A percentile compares a stretch with the other conserved stretches of the same genome.
These are phyloP conservation scores for Cladosporium oxysporum DNA, from an alignment of 2,329 filamentous ascomycete species.

Conservation along the genomic window DNA sequence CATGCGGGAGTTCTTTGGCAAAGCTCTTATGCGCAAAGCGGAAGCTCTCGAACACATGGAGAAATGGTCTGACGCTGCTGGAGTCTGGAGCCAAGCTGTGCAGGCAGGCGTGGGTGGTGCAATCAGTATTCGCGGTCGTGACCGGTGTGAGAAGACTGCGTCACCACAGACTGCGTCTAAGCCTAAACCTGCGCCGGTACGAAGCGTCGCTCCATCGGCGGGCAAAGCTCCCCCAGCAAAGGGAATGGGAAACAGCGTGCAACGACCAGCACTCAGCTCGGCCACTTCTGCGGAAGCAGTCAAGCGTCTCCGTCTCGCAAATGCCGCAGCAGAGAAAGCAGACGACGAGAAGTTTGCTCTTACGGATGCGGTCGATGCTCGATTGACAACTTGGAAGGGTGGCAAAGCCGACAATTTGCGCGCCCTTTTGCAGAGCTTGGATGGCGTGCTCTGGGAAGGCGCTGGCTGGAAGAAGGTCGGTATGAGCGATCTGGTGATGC, in stretches of 20 bases:
- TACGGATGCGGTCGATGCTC: slow-evolving; percentile 79
- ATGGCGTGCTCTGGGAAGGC: slow-evolving; percentile 85
- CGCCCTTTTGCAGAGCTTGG: slow-evolving; percentile 81
- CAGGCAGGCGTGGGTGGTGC: slow-evolving; percentile 83
- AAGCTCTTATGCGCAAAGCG: slow-evolving; percentile 90
- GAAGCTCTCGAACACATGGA: slow-evolving; percentile 96
- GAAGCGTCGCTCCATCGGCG: slow-evolving; percentile 15
- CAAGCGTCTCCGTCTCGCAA: slow-evolving; percentile 76
- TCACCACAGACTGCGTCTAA: slow-evolving; percentile 40
- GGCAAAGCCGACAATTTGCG: slow-evolving; percentile 92
- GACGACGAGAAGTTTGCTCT: slow-evolving; percentile 94
- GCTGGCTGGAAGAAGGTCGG: slow-evolving; percentile 97
- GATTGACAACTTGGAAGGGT: slow-evolving; percentile 77
- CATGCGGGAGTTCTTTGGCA: slow-evolving; percentile 91
- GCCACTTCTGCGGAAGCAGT: slow-evolving; percentile 68
- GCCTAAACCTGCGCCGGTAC: slow-evolving; percentile 42
- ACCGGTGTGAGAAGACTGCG: slow-evolving; percentile 86
- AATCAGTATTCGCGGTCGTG: slow-evolving; percentile 79
- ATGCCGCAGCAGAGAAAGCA: slow-evolving; percentile 78
- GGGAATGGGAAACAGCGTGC: slow-evolving; percentile 28
- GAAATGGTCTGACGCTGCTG: slow-evolving; percentile 81
- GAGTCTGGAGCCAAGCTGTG: slow-evolving; percentile 79
- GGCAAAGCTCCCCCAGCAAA: slow-evolving; percentile 26
- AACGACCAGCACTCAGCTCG: slow-evolving; percentile 34
- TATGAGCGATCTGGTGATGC: slow-evolving; percentile 87